Conservation (phyloP, 768 basidiomycete species). For the Lactarius hengduanensis region DNA sequence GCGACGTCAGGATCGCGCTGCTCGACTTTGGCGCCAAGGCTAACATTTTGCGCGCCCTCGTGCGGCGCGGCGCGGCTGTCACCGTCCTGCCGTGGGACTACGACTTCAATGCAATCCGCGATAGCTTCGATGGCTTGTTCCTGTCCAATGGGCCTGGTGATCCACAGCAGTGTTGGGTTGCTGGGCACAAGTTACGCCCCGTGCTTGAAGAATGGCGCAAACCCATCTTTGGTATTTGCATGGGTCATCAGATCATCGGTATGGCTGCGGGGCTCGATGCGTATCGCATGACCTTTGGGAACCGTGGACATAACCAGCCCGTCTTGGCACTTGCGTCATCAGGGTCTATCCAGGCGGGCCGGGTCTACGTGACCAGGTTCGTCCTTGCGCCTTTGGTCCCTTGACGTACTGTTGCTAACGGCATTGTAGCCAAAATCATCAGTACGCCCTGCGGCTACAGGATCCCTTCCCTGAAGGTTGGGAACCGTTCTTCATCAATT, state of each 20-base stretch:
- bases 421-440: slow-evolving; percentile 82
- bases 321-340: slow-evolving; percentile 92
- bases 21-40: slow-evolving; percentile 98
- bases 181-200: slow-evolving; percentile 72
- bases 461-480: slow-evolving; percentile 96
- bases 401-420: slow-evolving; percentile 12
- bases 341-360: slow-evolving; percentile 91
- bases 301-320: slow-evolving; percentile 98
- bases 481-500: slow-evolving; percentile 99
- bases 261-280: slow-evolving; percentile 96
- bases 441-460: slow-evolving; percentile 91
- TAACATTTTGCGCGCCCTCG: slow-evolving; percentile 91
- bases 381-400: slow-evolving; percentile 23
- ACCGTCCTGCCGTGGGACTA: slow-evolving; percentile 98
- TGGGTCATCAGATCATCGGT: slow-evolving; percentile 98
- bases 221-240: slow-evolving; percentile 97
- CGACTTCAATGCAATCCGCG: slow-evolving; percentile 90
- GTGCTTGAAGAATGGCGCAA: slow-evolving; percentile 88
- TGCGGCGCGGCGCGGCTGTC: slow-evolving; percentile 86
- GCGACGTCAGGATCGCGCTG: slow-evolving; percentile 90
- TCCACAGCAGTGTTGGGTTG: slow-evolving; percentile 84
- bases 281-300: slow-evolving; percentile 99
- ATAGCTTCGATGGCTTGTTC: slow-evolving; percentile 93
- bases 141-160: slow-evolving; percentile 97
- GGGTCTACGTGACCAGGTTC: slow-evolving; percentile 94